Percentiles rank a stretch among this genome's conserved stretches.
phyloP scores from a whole-genome alignment of 345 rosid species.

The Conringia planisiliqua region DNA sequence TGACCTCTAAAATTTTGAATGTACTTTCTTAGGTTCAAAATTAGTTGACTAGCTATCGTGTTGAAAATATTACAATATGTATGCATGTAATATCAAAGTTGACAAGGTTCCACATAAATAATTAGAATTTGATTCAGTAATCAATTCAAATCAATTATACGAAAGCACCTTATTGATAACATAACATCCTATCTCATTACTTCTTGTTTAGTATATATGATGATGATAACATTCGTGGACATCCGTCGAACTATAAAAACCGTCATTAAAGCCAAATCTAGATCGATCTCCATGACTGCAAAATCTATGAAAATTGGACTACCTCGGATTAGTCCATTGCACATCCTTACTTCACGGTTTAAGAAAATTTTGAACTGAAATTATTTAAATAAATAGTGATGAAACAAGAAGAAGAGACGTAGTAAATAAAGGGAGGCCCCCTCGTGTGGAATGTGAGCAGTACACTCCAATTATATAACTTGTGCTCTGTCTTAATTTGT shows the following conservation, averaged over 20 bases:
- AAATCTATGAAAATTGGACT: background rate
- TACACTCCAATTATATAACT: slow-evolving; percentile 35
- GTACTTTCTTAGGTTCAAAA: background rate
- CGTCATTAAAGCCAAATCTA: background rate
- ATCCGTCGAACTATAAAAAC: background rate
- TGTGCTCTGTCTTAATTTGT: slow-evolving; percentile 35
- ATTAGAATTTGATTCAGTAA: background rate
- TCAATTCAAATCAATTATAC: background rate
- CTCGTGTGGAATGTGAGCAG: slow-evolving; percentile 41
- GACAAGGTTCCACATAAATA: background rate
- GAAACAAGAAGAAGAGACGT: slow-evolving; percentile 1
- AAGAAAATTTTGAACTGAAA: background rate
- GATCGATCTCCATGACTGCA: background rate
- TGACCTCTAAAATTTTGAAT: background rate
- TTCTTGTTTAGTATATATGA: background rate
- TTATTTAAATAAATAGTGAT: background rate
- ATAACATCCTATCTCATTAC: background rate
- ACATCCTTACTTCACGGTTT: background rate
- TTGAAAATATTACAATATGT: background rate
- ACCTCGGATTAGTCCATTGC: background rate
- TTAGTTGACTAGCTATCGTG: background rate
- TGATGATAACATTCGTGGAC: background rate
- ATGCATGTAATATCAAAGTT: background rate
- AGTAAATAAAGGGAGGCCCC: slow-evolving; percentile 23
- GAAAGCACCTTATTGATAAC: background rate